Evolutionary conservation across 345 rosid genomes (phyloP), one percentile per base, ranked within the genome.

Genomic region (Hypericum androsaemum): DNA sequence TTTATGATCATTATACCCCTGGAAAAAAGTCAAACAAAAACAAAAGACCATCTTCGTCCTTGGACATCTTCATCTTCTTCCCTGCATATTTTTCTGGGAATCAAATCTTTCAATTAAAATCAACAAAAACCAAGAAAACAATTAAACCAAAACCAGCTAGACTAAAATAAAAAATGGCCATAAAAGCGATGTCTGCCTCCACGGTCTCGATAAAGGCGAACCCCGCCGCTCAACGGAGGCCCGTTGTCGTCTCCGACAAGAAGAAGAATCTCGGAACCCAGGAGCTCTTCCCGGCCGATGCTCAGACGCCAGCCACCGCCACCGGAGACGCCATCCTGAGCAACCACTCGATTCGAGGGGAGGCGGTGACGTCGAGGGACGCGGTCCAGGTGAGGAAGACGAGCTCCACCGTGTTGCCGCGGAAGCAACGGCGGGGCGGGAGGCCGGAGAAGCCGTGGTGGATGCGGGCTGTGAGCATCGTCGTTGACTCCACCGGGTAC

Each of bases 141-240:
- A n/a, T n/a, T n/a, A n/a, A n/a, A n/a, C n/a, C n/a, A n/a, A n/a
- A n/a, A n/a, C n/a, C n/a, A n/a, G n/a, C n/a, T n/a, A n/a, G n/a
- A n/a, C n/a, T n/a, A n/a, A n/a, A n/a, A n/a, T n/a, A n/a, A n/a
- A n/a, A n/a, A n/a, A n/a, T n/a, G n/a, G n/a, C n/a, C n/a, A n/a
- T n/a, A n/a, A n/a, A n/a, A n/a, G 43, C 41, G 53, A 88, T 85
- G 98, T 87, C 95, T 56, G 89, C 95, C 45, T 85, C 98, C 28
- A 80, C 82, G 63, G 77, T 85, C 65, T 83, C 98, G 38, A 77
- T 92, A 64, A 77, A 86, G 39, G 94, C 94, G 32, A 81, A 76
- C 62, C 67, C 94, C 2, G 62, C 79, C 16, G 44, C 76, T 7
- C 71, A 84, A 7, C 80, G 86, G 55, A 69, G 86, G 58, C 81